Evolutionary conservation across 106 monocot genomes (phyloP).

Genomic region (Dioscorea zingiberensis): DNA sequence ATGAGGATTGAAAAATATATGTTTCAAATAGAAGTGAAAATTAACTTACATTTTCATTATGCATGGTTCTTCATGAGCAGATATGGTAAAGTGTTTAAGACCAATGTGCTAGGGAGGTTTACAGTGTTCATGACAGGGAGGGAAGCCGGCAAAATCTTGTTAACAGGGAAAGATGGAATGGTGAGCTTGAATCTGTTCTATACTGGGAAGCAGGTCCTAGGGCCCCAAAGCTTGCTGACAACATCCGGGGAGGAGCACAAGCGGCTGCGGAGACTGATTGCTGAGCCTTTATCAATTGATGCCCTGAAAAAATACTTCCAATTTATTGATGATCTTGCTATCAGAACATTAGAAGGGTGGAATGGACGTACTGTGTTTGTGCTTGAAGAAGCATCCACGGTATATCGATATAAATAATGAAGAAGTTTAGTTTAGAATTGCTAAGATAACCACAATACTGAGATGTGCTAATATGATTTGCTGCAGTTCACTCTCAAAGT

Average conservation of each 20-base stretch:
- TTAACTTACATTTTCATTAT: neutral
- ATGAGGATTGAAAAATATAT: too few species aligned
- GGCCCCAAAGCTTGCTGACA: constrained; percentile 29
- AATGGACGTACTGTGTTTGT: constrained; percentile 15
- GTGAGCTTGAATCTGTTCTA: constrained; percentile 30
- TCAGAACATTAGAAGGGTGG: constrained; percentile 22
- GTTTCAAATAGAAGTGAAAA: too few species aligned
- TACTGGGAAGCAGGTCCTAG: constrained; percentile 33
- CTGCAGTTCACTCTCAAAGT: constrained; percentile 34
- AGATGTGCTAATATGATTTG: neutral
- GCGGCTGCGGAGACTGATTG: constrained; percentile 20
- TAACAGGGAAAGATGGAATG: constrained; percentile 26
- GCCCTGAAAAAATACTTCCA: constrained; percentile 24
- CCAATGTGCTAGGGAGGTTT: constrained; percentile 22
- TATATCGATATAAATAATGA: neutral
- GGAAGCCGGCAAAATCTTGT: constrained; percentile 28
- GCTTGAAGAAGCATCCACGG: constrained; percentile 30
- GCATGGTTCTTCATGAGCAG: neutral
- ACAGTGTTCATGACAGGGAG: constrained; percentile 31
- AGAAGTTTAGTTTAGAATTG: neutral
- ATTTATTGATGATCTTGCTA: constrained; percentile 20
- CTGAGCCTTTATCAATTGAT: constrained; percentile 25
- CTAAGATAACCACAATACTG: neutral
- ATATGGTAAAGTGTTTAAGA: constrained; percentile 38
- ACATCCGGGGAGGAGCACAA: constrained; percentile 30